Percentiles rank a stretch among this genome's conserved stretches.
phyloP scores from a whole-genome alignment of 2,329 filamentous ascomycete species.

The Aureobasidium sp. region DNA sequence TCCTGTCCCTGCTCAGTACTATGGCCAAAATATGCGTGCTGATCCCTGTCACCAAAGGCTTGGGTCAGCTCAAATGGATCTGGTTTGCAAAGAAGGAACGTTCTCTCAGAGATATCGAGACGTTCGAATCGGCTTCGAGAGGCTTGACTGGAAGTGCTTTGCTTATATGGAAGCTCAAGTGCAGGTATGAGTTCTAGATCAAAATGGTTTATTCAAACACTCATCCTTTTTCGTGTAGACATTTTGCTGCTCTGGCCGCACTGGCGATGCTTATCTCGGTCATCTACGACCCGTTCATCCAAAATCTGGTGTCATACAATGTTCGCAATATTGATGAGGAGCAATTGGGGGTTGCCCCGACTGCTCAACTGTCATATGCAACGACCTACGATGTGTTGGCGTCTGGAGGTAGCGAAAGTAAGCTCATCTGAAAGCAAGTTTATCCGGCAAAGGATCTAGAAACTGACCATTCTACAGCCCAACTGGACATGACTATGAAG shows the following conservation, averaged over 20 bases:
- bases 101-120: background rate
- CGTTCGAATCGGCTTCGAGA: background rate
- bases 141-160: background rate
- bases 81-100: background rate
- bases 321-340: background rate
- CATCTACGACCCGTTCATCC: background rate
- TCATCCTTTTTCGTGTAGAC: background rate
- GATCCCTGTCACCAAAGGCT: background rate
- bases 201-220: background rate
- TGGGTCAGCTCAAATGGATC: background rate
- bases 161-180: background rate
- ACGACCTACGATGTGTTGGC: background rate
- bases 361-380: background rate
- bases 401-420: background rate
- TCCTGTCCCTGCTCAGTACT: background rate
- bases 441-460: too few relatives aligned
- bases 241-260: background rate
- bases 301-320: background rate
- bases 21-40: background rate
- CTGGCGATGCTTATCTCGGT: background rate
- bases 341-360: background rate
- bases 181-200: background rate
- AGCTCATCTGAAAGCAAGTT: background rate
- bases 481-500: background rate
- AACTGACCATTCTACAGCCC: background rate